Evolutionary conservation across 768 basidiomycete genomes (phyloP), one percentile per base, ranked within the genome.

Genomic region (Kwoniella europaea): DNA sequence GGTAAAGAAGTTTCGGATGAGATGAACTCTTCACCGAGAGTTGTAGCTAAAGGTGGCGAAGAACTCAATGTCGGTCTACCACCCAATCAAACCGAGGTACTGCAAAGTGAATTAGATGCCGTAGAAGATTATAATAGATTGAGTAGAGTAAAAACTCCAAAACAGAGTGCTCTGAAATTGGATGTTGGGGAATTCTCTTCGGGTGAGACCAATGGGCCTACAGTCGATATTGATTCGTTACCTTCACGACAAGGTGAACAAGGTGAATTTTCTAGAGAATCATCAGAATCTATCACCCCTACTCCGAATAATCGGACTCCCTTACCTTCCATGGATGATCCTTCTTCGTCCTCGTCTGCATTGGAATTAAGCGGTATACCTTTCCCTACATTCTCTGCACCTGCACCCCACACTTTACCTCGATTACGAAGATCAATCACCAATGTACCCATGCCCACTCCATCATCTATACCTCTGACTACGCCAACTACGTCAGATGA

Each of bases 161-260:
- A 57, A 41, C 13, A 20, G 20, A 58, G 56, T 46, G 44, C 63
- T 9, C 54, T 70, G 16, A 27, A 35, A 35, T 43, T 70, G 20
- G 65, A 67, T 41, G 50, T 57, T 20, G 63, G 65, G 16, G 65
- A 67, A 44, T 12, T 15, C 43, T 15, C 27, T n/a, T 12, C 15
- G 13, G n/a, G 9, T 10, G 52, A 18, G 18, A 29, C 18, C n/a
- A 60, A n/a, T 18, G 43, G 18, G 20, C 67, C 71, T 4, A 64
- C 67, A 27, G 52, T 72, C 46, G 71, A 72, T 56, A 15, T 60
- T 16, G 71, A 72, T 57, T 72, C 71, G 9, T 60, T 72, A 43
- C 50, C 67, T 35, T 9, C 12, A 44, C 42, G 12, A 24, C n/a
- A 46, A 56, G n/a, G 10, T 53, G 27, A 16, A 66, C 27, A 27